Percentiles rank a stretch among this genome's conserved stretches.
phyloP scores from a whole-genome alignment of 768 basidiomycete species.

The Gyrodon lividus region DNA sequence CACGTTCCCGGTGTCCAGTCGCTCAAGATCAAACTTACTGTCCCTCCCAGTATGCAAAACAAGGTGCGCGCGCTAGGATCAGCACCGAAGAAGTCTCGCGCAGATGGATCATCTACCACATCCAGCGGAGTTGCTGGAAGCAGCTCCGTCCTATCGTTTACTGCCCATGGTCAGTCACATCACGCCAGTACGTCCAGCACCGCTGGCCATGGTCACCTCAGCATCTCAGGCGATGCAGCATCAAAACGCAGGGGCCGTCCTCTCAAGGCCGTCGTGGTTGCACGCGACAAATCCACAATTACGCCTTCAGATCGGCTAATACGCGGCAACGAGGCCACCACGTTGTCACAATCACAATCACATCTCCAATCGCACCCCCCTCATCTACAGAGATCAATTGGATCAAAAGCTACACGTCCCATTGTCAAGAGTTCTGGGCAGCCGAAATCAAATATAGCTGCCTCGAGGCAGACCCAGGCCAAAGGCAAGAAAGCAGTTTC shows the following conservation, averaged over 20 bases:
- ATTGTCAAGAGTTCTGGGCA: conserved; percentile 16
- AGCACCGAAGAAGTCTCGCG: conserved; percentile 29
- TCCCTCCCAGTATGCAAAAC: conserved; percentile 55
- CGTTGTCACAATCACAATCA: conserved; percentile 37
- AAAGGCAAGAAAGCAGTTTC: conserved; percentile 29
- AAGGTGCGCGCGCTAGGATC: conserved; percentile 34
- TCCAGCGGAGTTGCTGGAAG: conserved; percentile 39
- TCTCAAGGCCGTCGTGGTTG: conserved; percentile 44
- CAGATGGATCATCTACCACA: conserved; percentile 29
- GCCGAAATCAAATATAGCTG: conserved; percentile 29
- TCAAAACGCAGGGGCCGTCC: conserved; percentile 59
- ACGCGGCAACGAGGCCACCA: conserved; percentile 33
- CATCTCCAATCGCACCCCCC: conserved; percentile 28
- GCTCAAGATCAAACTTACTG: conserved; percentile 74
- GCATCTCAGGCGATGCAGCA: conserved; percentile 11
- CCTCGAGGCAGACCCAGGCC: conserved; percentile 37
- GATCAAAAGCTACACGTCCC: conserved; percentile 25
- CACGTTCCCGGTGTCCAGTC: conserved; percentile 29
- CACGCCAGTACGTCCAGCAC: conserved; percentile 23
- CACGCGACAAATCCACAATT: conserved; percentile 25
- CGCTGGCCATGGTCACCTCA: conserved; percentile 25
- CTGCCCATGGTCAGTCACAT: conserved; percentile 9
- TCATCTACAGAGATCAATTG: conserved; percentile 18
- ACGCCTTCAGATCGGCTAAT: conserved; percentile 21
- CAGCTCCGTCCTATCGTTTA: conserved; percentile 16